Evolutionary conservation across 805 yeast genomes (phyloP), one percentile per base, ranked within the genome.

Genomic region (Pichia nakasei): DNA sequence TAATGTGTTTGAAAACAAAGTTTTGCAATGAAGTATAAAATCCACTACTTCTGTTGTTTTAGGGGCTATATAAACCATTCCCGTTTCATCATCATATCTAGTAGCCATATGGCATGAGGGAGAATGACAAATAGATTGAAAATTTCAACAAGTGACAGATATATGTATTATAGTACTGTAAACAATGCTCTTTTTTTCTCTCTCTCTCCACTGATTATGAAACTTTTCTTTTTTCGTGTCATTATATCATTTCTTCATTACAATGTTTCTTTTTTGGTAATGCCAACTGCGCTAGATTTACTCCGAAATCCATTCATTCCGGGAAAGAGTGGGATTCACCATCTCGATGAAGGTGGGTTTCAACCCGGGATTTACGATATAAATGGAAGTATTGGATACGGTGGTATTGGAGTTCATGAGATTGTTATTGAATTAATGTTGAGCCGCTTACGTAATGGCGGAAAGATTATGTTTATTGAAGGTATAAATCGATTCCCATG

Each of bases 1-100:
- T 38, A 61, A 66, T 42, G 75, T 75, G 9, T 56, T 12, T 27
- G 11, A 6, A 15, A 27, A 27, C 2, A 27, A 2, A 8, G 3
- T 27, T 7, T 27, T 11, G 32, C 9, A 27, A 27, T 13, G 7
- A 15, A 6, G 9, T 8, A 35, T 22, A 18, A 22, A 35, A 21
- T 22, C 27, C n/a, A 22, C 37, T 9, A 15, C 6, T 27, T 8
- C 32, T 27, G 32, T 27, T 6, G 13, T 27, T 7, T 6, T 6
- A 8, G 32, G 32, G 15, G 7, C n/a, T 27, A 27, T 6, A 27
- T 27, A 27, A 15, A 27, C 15, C 32, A 27, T 27, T 6, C 32
- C 32, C 3, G 32, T 8, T 12, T 27, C 32, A 27, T 27, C 32
- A 15, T 27, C 32, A 27, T 27, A 27, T n/a, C n/a, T n/a, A n/a